These are phyloP conservation scores for Monosporascus sp. DNA, from an alignment of 2,329 filamentous ascomycete genomes.

Conservation along the genomic window DNA sequence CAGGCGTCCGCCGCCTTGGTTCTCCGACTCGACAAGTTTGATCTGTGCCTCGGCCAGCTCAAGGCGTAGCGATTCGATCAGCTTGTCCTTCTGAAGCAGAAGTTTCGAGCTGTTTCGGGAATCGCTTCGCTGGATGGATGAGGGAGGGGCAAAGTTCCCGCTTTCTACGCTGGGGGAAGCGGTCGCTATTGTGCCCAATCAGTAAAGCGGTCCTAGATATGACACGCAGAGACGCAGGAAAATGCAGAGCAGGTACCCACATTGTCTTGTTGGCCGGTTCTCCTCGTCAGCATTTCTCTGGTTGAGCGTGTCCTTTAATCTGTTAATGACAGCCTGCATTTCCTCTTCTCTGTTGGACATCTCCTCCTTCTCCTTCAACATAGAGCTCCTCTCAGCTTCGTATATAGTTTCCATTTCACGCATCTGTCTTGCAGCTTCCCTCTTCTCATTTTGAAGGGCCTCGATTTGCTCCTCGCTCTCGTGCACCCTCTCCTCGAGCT, in stretches of 20 bases:
- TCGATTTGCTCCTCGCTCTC: constrained; percentile 83
- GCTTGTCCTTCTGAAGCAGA: constrained; percentile 89
- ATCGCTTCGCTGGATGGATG: constrained; percentile 78
- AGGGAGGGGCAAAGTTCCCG: constrained; percentile 79
- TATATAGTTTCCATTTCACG: constrained; percentile 91
- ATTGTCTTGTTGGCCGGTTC: constrained; percentile 50
- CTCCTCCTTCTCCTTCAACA: constrained; percentile 89
- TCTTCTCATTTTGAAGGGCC: constrained; percentile 74
- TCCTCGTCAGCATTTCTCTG: constrained; percentile 60
- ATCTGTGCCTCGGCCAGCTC: constrained; percentile 94
- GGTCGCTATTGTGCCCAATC: constrained; percentile 32
- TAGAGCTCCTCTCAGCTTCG: constrained; percentile 80
- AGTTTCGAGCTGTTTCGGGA: constrained; percentile 86
- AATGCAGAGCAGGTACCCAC: constrained; percentile 33
- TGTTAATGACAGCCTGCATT: constrained; percentile 82
- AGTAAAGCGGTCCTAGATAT: constrained; percentile 5
- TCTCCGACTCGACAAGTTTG: constrained; percentile 90
- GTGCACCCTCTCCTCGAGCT: constrained; percentile 81
- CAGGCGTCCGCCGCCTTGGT: constrained; percentile 79
- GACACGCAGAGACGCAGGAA: not conserved
- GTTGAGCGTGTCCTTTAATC: constrained; percentile 82
- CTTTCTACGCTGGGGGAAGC: constrained; percentile 64
- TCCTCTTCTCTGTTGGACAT: constrained; percentile 80
- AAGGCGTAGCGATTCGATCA: constrained; percentile 86
- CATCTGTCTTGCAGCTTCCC: constrained; percentile 75